Percentiles rank a stretch among this genome's conserved stretches.
These are phyloP conservation scores for Candida rishiriensis DNA, from an alignment of 805 yeast genomes.

Conservation along the genomic window DNA sequence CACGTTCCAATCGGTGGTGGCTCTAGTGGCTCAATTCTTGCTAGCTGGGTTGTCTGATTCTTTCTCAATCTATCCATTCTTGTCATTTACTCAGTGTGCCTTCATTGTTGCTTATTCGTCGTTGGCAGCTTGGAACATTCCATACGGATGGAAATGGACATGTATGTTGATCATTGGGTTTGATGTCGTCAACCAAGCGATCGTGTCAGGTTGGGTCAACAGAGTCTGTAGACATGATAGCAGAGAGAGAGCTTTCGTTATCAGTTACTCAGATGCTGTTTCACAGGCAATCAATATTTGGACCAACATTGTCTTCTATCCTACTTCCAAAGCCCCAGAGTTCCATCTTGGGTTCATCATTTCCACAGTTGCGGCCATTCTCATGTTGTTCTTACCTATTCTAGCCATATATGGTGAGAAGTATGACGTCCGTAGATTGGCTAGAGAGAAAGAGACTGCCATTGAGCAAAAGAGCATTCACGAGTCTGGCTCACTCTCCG, in stretches of 20 bases:
- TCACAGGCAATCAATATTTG: conserved; percentile 43
- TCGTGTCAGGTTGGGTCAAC: conserved; percentile 40
- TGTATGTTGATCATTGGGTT: conserved; percentile 35
- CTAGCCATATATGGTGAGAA: conserved; percentile 23
- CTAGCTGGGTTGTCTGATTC: conserved; percentile 36
- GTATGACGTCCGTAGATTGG: conserved; percentile 21
- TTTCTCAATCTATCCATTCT: conserved; percentile 33
- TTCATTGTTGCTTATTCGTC: conserved; percentile 36
- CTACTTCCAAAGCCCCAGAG: conserved; percentile 37
- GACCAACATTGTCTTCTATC: conserved; percentile 41
- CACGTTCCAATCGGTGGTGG: conserved; percentile 36
- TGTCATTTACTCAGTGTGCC: conserved; percentile 27
- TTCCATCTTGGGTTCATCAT: conserved; percentile 36
- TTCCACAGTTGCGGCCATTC: conserved; percentile 30
- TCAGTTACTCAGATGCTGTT: conserved; percentile 35
- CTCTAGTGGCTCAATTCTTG: conserved; percentile 37
- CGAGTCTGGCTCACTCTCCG: background rate
- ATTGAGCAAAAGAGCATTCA: background rate
- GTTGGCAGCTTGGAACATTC: conserved; percentile 38
- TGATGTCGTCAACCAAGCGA: conserved; percentile 33
- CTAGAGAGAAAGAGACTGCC: conserved; percentile 12
- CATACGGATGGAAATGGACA: conserved; percentile 36
- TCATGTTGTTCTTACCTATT: conserved; percentile 35
- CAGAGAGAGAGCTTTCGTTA: conserved; percentile 59
- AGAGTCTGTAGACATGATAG: conserved; percentile 44